Evolutionary conservation across 805 yeast genomes (phyloP), one percentile per base, ranked within the genome.

Genomic region (Saccharomycopsis olivae): DNA sequence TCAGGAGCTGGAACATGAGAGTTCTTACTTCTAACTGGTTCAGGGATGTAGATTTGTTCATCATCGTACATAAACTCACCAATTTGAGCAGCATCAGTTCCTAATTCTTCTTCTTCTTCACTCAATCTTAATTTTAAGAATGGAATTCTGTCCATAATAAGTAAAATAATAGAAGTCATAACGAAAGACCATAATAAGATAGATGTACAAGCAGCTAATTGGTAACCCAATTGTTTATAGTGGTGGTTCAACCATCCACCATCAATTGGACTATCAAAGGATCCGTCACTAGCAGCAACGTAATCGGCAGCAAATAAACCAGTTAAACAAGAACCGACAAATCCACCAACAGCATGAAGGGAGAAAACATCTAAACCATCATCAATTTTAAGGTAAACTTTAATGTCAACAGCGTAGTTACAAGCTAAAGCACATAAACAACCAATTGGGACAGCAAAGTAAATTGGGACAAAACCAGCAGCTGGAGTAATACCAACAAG

Each of bases 341-440:
- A 72, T 40, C 96, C 96, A 60, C 96, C 97, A 47, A 88, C 78
- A 53, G 95, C 96, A 61, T 89, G 96, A 40, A 88, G 65, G 25
- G 96, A 84, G 64, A 83, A 89, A 36, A 87, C 94, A 60, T 88
- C 96, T 69, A 88, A 70, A 65, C 96, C 95, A 59, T 89, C 97
- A 60, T 89, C 97, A 49, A 89, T 81, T 41, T 70, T 71, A 47
- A 89, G 57, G 44, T 73, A 40, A 50, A 68, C 63, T 66, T 88
- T 87, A 51, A 86, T 58, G 60, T 84, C 94, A 47, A 85, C 86
- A 35, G 94, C 89, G 55, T 75, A 71, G 69, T 88, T 87, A 65
- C 95, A 86, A 29, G 76, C 76, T 40, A 75, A 25, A 27, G 45
- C 46, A 42, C 48, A 38, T 27, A 86, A 64, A 44, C 74, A 71